Conservation (phyloP, 331 rosid genomes). For the Telfairia occidentalis region DNA sequence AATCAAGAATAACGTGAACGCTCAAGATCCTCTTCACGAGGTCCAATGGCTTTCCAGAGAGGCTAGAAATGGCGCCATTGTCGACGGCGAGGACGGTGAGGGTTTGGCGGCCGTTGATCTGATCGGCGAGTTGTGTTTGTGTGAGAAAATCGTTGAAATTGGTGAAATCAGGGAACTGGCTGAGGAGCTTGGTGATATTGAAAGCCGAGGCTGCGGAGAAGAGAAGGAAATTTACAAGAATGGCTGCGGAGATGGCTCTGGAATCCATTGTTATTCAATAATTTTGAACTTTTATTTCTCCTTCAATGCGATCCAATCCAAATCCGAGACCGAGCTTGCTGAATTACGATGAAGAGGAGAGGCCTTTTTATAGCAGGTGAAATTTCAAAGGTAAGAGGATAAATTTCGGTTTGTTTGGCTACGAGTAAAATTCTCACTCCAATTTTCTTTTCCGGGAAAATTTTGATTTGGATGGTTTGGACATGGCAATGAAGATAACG, state of each 20-base stretch:
- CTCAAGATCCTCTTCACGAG: constrained; percentile 31
- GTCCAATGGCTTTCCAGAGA: constrained; percentile 27
- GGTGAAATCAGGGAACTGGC: constrained; percentile 19
- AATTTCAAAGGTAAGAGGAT: neutral
- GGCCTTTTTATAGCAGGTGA: neutral
- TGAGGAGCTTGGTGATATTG: constrained; percentile 32
- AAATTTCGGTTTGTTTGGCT: neutral
- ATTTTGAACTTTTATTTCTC: neutral
- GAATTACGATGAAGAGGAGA: neutral
- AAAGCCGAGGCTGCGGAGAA: constrained; percentile 26
- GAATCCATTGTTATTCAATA: constrained; percentile 24
- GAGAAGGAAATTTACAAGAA: constrained; percentile 20
- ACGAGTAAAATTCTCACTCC: neutral
- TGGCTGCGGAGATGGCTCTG: constrained; percentile 29
- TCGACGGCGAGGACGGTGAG: constrained; percentile 45
- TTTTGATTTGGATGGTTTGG: neutral
- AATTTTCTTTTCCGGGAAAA: constrained; percentile 9
- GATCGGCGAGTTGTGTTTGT: constrained; percentile 35
- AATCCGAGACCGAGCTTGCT: constrained; percentile 10
- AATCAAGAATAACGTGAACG: constrained; percentile 37
- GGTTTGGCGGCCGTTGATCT: constrained; percentile 43
- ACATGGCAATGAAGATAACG: neutral
- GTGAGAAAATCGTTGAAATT: constrained; percentile 31
- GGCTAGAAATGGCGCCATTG: constrained; percentile 11
- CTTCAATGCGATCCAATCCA: neutral